A percentile compares a stretch with the other conserved stretches of the same genome.
Conservation (phyloP, 2,329 filamentous ascomycete species). For the Botryotinia globosa region DNA sequence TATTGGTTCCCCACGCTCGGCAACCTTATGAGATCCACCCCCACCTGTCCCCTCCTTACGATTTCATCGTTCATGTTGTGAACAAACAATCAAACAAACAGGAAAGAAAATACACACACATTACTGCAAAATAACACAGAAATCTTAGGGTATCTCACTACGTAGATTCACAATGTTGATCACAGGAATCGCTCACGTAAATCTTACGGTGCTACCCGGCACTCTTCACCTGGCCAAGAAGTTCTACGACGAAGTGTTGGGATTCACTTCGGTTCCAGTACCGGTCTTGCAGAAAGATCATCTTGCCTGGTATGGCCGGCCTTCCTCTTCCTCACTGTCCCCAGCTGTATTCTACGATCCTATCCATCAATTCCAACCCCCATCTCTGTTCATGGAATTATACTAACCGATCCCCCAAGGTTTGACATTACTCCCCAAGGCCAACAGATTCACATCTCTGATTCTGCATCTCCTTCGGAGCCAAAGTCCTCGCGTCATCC, state of each 20-base stretch:
- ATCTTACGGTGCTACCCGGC: conserved; percentile 54
- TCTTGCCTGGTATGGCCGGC: conserved; percentile 51
- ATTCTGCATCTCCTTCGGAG: conserved; percentile 41
- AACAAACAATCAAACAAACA: neutral
- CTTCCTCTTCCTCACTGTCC: neutral
- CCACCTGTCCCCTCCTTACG: neutral
- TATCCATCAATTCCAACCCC: neutral
- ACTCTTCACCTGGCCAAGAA: conserved; percentile 50
- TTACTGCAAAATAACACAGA: neutral
- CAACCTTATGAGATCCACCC: neutral
- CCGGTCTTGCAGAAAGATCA: conserved; percentile 50
- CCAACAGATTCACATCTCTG: conserved; percentile 57
- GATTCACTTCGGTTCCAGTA: conserved; percentile 51
- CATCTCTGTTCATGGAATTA: neutral
- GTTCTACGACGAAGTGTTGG: conserved; percentile 57
- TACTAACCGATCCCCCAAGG: conserved; percentile 30
- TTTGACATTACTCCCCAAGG: conserved; percentile 54
- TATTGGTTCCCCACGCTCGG: neutral
- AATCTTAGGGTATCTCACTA: neutral
- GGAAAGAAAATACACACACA: neutral
- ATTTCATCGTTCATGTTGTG: neutral
- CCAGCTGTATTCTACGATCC: neutral
- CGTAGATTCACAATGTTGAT: conserved; percentile 38
- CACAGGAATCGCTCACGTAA: conserved; percentile 55
- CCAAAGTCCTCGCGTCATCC: conserved; percentile 51